Percentiles rank a stretch among this genome's conserved stretches.
Conservation (phyloP, 257 asterid species). For the Solanum pennellii region DNA sequence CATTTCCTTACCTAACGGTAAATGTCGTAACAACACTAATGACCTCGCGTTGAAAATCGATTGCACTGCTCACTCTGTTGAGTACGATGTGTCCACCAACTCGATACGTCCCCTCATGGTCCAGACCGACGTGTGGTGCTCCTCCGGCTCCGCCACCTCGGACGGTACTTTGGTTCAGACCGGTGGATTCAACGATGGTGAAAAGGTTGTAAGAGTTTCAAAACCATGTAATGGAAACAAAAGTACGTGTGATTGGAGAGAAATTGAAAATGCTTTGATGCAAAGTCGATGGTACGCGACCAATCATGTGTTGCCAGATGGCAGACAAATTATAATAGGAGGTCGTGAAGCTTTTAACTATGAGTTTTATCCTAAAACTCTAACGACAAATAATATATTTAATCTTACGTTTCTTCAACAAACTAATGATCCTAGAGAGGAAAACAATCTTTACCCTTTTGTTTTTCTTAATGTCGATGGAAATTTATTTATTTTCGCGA, state of each 20-base stretch:
- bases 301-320: constrained; percentile 30
- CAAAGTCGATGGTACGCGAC: constrained; percentile 36
- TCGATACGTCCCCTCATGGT: constrained; percentile 32
- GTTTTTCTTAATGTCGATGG: constrained; percentile 36
- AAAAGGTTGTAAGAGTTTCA: constrained; percentile 15
- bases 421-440: constrained; percentile 16
- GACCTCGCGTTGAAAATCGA: constrained; percentile 30
- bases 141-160: constrained; percentile 47
- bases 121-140: constrained; percentile 73
- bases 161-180: constrained; percentile 64
- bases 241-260: constrained; percentile 24
- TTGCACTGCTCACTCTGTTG: constrained; percentile 66
- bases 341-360: constrained; percentile 30
- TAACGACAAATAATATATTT: not conserved
- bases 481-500: constrained; percentile 30
- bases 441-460: constrained; percentile 36
- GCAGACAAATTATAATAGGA: constrained; percentile 24
- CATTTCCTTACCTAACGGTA: constrained; percentile 32
- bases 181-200: constrained; percentile 75
- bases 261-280: not conserved
- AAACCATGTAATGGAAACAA: constrained; percentile 14
- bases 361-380: constrained; percentile 27
- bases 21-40: constrained; percentile 32
- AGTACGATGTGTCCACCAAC: constrained; percentile 31
- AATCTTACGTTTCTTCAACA: constrained; percentile 15